Evolutionary conservation across 2,329 filamentous ascomycete species (phyloP).

Genomic region (Clarireedia hainanense): DNA sequence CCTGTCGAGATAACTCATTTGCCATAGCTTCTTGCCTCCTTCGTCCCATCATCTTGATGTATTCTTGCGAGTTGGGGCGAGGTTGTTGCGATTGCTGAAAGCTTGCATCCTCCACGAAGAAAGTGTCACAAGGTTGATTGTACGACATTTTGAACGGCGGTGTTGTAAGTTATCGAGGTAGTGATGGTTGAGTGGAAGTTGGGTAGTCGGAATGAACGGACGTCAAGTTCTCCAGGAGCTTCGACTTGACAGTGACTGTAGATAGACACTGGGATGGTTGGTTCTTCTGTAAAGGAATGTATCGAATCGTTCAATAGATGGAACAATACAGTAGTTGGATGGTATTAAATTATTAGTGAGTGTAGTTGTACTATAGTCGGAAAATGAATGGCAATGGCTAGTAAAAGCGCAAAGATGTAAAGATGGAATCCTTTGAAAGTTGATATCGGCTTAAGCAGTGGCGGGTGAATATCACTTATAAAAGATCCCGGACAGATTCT

Average conservation of each 20-base stretch:
- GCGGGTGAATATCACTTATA: constrained; percentile 14
- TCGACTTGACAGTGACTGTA: constrained; percentile 26
- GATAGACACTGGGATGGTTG: constrained; percentile 18
- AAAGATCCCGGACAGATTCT: constrained; percentile 1
- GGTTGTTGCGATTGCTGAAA: constrained; percentile 12
- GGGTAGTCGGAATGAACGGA: constrained; percentile 21
- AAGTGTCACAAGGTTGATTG: constrained; percentile 53
- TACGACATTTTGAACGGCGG: constrained; percentile 25
- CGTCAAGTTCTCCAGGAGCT: constrained; percentile 33
- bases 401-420: constrained; percentile 14
- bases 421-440: constrained; percentile 9
- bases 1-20: constrained; percentile 77
- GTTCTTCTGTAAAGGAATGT: constrained; percentile 18
- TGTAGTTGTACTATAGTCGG: constrained; percentile 18
- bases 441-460: constrained; percentile 11
- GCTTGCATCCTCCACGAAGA: constrained; percentile 53
- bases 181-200: not conserved
- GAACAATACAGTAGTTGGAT: constrained; percentile 16
- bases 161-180: constrained; percentile 8
- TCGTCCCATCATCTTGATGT: constrained; percentile 69
- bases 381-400: constrained; percentile 28
- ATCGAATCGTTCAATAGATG: constrained; percentile 13
- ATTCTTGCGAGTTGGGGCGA: constrained; percentile 50
- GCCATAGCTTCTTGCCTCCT: constrained; percentile 83
- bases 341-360: constrained; percentile 29